Percentiles rank a stretch among this genome's conserved stretches.
Evolutionary conservation across 2,329 filamentous ascomycete species (phyloP).

Genomic region (Rasamsonia emersonii): DNA sequence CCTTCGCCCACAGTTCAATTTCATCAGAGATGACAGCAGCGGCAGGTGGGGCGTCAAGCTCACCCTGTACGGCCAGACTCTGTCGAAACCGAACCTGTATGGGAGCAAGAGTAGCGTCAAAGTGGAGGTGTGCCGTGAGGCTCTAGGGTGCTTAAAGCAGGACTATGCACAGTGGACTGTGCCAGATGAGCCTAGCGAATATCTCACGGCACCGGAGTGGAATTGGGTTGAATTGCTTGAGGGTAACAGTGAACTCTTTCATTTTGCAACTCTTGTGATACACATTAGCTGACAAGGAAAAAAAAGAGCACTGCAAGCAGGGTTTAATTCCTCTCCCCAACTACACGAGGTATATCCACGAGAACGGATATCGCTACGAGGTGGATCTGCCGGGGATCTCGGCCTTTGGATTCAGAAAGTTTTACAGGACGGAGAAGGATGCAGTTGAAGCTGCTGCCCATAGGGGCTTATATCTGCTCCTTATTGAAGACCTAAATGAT

Average conservation of each 20-base stretch:
- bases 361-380: conserved; percentile 18
- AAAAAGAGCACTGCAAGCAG: conserved; percentile 17
- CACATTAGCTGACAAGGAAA: conserved; percentile 1
- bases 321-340: conserved; percentile 4
- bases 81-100: conserved; percentile 10
- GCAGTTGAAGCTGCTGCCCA: conserved; percentile 23
- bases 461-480: conserved; percentile 16
- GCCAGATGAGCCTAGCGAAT: conserved; percentile 17
- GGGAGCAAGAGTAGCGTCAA: conserved; percentile 13
- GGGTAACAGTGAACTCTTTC: conserved; percentile 14
- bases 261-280: not conserved
- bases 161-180: conserved; percentile 19
- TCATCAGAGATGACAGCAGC: conserved; percentile 10
- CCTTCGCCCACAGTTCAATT: conserved; percentile 19
- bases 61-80: conserved; percentile 21
- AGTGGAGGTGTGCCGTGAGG: conserved; percentile 18
- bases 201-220: conserved; percentile 12
- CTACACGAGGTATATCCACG: conserved; percentile 17
- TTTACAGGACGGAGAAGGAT: conserved; percentile 15
- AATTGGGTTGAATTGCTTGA: conserved; percentile 21
- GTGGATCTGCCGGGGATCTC: conserved; percentile 14
- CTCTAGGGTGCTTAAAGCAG: conserved; percentile 16
- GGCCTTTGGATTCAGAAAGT: conserved; percentile 13
- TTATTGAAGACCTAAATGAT: conserved; percentile 9
- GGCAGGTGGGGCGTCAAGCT: conserved; percentile 20